These are phyloP conservation scores for Pythium pyrilobum DNA, from an alignment of 352 stramenopile genomes.

Conservation along the genomic window DNA sequence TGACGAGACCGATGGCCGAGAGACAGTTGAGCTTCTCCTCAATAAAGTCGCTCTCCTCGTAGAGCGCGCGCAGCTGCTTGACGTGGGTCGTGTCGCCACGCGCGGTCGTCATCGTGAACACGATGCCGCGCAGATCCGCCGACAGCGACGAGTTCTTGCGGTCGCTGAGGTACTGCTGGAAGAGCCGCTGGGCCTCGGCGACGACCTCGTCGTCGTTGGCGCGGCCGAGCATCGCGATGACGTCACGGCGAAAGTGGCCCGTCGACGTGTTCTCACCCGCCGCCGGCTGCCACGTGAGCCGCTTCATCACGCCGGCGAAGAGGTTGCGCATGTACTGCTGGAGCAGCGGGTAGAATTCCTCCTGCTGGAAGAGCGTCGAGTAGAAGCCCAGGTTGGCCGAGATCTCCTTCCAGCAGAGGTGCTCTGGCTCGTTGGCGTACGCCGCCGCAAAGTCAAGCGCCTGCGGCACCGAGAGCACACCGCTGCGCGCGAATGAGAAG, in stretches of 20 bases:
- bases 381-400: slow-evolving; percentile 61
- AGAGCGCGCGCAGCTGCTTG: slow-evolving; percentile 42
- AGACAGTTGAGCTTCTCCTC: slow-evolving; percentile 80
- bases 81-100: slow-evolving; percentile 40
- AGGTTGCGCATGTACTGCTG: slow-evolving; percentile 60
- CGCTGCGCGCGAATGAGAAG: slow-evolving; percentile 87
- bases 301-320: slow-evolving; percentile 49
- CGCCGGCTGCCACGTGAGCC: slow-evolving; percentile 40
- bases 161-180: slow-evolving; percentile 51
- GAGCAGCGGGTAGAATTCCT: slow-evolving; percentile 53
- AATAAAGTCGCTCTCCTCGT: slow-evolving; percentile 73
- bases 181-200: slow-evolving; percentile 43
- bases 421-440: slow-evolving; percentile 54
- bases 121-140: slow-evolving; percentile 53
- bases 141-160: slow-evolving; percentile 34
- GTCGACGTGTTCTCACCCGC: slow-evolving; percentile 37
- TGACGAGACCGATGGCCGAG: slow-evolving; percentile 58
- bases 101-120: slow-evolving; percentile 56
- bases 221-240: slow-evolving; percentile 65
- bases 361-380: slow-evolving; percentile 49
- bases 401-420: slow-evolving; percentile 78
- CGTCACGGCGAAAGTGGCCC: slow-evolving; percentile 62
- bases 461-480: slow-evolving; percentile 41
- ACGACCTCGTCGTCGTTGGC: slow-evolving; percentile 49
- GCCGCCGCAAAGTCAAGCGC: slow-evolving; percentile 65